Base-by-base conservation (phyloP, 116 monocot genomes). In the Papilionanthe hybrid region DNA sequence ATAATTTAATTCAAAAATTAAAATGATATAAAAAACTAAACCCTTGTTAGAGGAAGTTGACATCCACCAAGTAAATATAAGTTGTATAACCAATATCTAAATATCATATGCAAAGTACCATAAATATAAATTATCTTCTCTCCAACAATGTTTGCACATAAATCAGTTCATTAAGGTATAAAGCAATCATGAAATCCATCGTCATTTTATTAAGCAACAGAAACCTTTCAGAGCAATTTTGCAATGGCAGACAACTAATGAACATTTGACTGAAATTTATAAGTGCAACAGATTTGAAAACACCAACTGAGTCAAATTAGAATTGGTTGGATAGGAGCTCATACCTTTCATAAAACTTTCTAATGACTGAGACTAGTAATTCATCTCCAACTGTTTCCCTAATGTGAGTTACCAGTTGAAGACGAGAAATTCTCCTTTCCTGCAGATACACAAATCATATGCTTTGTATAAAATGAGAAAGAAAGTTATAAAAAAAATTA, bases 401-500 rank as follows among this genome's bases (percentile, higher is more conserved):
- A 22, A 85, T 25, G 2, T 53, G 66, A 75, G 53, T 23, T 3
- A 85, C 65, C 25, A 85, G 42, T 49, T 85, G 78, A 30, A 75
- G 53, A 29, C 85, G 78, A 48, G 50, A 78, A 45, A 82, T 88
- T 76, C 83, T 92, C 75, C 81, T 84, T 72, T 92, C 87, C 89
- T 92, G 84, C 75, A 87, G 37, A n/a, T 73, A 32, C 29, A 75
- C 19, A 73, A 25, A 19, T 13, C 15, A 74, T 15, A 32, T 43
- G 25, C 23, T 29, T 44, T 25, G 9, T 10, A 13, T 9, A 76
- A 76, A 68, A 42, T 1, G 5, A 23, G 18, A 37, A 17, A 1
- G 5, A 42, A 32, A 17, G 37, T 15, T 37, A 37, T 2, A 37
- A 57, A 57, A 20, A 7, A 19, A 57, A 20, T 0, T 0, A 60